Conservation (phyloP, 176 grass and related monocot species). For the Hyparrhenia diplandra region DNA sequence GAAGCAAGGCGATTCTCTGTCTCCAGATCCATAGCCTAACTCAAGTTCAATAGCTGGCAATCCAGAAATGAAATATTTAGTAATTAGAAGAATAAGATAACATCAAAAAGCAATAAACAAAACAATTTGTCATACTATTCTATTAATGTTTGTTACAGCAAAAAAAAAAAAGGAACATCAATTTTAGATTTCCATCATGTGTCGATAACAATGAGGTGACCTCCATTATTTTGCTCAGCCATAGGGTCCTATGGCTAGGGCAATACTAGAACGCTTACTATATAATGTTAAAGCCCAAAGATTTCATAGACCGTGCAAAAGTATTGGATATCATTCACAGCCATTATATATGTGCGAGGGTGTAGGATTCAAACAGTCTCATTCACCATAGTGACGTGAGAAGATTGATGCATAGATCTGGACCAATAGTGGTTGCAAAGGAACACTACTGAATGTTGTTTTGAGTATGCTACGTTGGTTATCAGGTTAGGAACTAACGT, state of each 20-base stretch:
- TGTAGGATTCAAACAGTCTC: background rate
- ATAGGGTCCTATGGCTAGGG: background rate
- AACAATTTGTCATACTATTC: background rate
- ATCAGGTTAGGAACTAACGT: background rate
- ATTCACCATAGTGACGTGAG: background rate
- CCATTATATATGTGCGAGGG: background rate
- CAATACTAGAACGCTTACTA: background rate
- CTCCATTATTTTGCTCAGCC: background rate
- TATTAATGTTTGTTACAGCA: background rate
- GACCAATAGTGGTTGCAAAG: background rate
- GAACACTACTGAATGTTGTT: background rate
- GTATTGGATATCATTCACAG: background rate
- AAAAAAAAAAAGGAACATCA: background rate
- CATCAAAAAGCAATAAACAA: background rate
- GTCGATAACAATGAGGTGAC: background rate
- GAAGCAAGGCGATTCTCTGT: conserved; percentile 79
- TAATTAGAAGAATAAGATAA: background rate
- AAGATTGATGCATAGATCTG: background rate
- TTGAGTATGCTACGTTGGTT: background rate
- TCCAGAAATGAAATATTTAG: background rate
- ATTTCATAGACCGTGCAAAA: background rate
- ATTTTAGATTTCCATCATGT: background rate
- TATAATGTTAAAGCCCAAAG: background rate
- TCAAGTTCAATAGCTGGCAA: background rate
- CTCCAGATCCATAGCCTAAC: conserved; percentile 71